Base-by-base conservation (phyloP, 1,139 yeast genomes). In the Taphrina confusa region DNA sequence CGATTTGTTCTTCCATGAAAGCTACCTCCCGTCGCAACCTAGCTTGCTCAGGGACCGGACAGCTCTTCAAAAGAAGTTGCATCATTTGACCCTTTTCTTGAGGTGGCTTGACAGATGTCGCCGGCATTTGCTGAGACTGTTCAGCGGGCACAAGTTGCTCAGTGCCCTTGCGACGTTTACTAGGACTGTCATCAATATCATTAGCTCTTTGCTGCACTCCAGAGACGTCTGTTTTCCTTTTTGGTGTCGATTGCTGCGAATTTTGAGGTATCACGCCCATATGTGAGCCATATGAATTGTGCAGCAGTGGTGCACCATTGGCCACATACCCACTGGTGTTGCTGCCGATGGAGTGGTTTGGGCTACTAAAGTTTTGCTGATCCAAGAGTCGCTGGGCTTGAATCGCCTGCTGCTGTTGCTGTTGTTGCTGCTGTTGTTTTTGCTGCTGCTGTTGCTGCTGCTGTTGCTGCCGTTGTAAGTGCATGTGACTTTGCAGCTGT, bases 1-100 rank as follows among this genome's bases (percentile, higher is more conserved):
- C 36, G 20, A 54, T 54, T 23, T 23, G 44, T 22, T 54, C 51
- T 18, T 54, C 58, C 51, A 54, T 54, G 11, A 28, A 28, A 9
- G 51, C 51, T 5, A 54, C 58, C 40, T 54, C 51, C 18, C 22
- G 14, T 12, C 51, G 33, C 50, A 54, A 14, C 16, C 49, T 34
- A 25, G 36, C 44, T 44, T 54, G 58, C 39, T 44, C 50, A 3
- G 42, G 40, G 9, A 37, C 44, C 22, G 58, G 51, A 44, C 51
- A 44, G 12, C 51, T 46, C 12, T 37, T 36, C 28, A 54, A 20
- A 8, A 54, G 31, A 16, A 54, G 20, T 23, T 45, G 44, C 58
- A 54, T 54, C 45, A 54, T 28, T 28, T 54, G 51, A 9, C 44
- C 36, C 27, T 54, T 54, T 16, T 54, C 51, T n/a, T 37, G 42